A percentile compares a stretch with the other conserved stretches of the same genome.
These are phyloP conservation scores for Ceratobasidium sp. DNA, from an alignment of 1,284 basidiomycete genomes.

Conservation along the genomic window DNA sequence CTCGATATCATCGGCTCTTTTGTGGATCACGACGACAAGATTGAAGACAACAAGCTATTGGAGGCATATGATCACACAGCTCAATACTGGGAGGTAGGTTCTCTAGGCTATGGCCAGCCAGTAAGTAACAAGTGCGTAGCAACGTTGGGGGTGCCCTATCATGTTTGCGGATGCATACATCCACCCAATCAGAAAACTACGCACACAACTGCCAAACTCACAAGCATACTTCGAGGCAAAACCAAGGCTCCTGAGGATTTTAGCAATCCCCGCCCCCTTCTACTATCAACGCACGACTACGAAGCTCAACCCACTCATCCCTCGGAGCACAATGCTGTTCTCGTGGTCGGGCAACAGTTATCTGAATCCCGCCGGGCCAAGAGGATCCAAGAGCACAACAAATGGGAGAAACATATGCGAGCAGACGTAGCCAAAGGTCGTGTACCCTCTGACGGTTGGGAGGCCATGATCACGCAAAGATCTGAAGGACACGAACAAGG, in stretches of 20 bases:
- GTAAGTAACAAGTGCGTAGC: not conserved
- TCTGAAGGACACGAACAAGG: not conserved
- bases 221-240: slow-evolving; percentile 28
- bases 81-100: slow-evolving; percentile 43
- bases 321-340: slow-evolving; percentile 45
- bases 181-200: slow-evolving; percentile 12
- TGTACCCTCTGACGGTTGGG: slow-evolving; percentile 23
- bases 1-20: slow-evolving; percentile 37
- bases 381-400: not conserved
- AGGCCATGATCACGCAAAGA: not conserved
- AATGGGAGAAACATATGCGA: slow-evolving; percentile 16
- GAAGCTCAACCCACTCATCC: slow-evolving; percentile 46
- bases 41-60: slow-evolving; percentile 45
- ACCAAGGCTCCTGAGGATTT: slow-evolving; percentile 14
- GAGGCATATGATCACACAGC: slow-evolving; percentile 47
- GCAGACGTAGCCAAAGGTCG: not conserved
- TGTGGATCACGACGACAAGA: slow-evolving; percentile 48
- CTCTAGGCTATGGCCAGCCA: not conserved
- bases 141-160: slow-evolving; percentile 33
- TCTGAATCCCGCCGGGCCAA: not conserved
- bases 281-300: slow-evolving; percentile 39
- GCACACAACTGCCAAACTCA: slow-evolving; percentile 14
- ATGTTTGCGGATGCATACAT: slow-evolving; percentile 40
- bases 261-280: slow-evolving; percentile 41
- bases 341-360: slow-evolving; percentile 36